These are phyloP conservation scores for Helminthosporium solani DNA, from an alignment of 2,329 filamentous ascomycete genomes.

Conservation along the genomic window DNA sequence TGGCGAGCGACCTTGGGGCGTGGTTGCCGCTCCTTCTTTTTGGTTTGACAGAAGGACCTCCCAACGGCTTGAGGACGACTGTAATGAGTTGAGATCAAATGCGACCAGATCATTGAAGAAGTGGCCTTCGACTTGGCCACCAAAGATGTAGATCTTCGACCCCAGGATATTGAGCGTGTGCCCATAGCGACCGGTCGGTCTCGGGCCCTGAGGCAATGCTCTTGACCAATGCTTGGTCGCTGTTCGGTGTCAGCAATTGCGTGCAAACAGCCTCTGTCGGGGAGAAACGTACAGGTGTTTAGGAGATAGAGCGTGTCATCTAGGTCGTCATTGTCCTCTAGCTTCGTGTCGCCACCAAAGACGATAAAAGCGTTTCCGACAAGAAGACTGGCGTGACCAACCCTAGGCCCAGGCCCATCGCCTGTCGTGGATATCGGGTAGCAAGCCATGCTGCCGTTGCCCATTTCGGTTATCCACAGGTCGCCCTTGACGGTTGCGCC, in stretches of 20 bases:
- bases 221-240: constrained; percentile 98
- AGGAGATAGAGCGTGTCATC: constrained; percentile 95
- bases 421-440: constrained; percentile 89
- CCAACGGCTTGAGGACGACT: constrained; percentile 89
- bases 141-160: constrained; percentile 96
- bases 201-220: constrained; percentile 80
- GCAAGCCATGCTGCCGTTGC: constrained; percentile 76
- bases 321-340: constrained; percentile 85
- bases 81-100: constrained; percentile 92
- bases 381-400: constrained; percentile 88
- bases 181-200: constrained; percentile 88
- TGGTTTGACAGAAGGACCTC: constrained; percentile 79
- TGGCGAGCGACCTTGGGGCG: constrained; percentile 51
- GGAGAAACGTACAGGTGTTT: constrained; percentile 79
- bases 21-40: constrained; percentile 52
- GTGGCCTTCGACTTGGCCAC: constrained; percentile 92
- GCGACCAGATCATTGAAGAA: constrained; percentile 98
- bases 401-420: constrained; percentile 90
- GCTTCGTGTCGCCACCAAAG: constrained; percentile 96
- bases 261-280: not conserved
- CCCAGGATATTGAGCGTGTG: constrained; percentile 95
- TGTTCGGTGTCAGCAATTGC: constrained; percentile 46
- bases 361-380: constrained; percentile 99
- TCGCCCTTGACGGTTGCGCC: constrained; percentile 95
- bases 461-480: constrained; percentile 95